Evolutionary conservation across 176 grass and related monocot species (phyloP), one percentile per base, ranked within the genome.

Genomic region (Triticum timopheevii): DNA sequence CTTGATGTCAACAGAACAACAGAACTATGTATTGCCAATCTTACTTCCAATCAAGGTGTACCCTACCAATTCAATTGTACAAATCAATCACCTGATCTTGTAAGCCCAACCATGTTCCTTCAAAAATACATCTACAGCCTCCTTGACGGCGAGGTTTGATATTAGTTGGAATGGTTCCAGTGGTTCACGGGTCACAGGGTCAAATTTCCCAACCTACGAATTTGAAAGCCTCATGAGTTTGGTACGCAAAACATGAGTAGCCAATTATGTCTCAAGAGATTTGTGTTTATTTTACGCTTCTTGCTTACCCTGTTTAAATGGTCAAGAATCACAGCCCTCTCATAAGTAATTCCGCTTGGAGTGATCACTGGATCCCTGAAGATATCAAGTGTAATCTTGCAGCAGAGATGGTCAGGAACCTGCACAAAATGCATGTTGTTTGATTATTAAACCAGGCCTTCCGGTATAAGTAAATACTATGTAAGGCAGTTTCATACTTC

Each of bases 301-400:
- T 42, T 33, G 22, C 34, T 82, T 86, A 98, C 94, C 92, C 58
- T 96, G 13, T 94, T 80, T 75, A 98, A 87, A 94, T 98, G 97
- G 15, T 92, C 80, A 82, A 98, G 90, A 90, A 98, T 69, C 61
- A 88, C 87, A 45, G 90, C 88, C 65, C 89, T 92, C 84, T 98
- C 94, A 61, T 98, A 98, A 44, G 97, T 96, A 68, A 98, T 66
- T 82, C 96, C 96, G 8, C 91, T 94, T 80, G 93, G 96, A 45
- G 93, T 92, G 80, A 96, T 93, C 71, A 98, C 97, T 36, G 97
- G 97, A 71, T 98, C 97, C 62, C 90, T 83, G 61, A 91, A 93
- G 79, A 98, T 77, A 62, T 98, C 90, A 34, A 96, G 93, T 50
- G 94, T 98, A 79, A 98, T 96, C 85, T 98, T 98, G 90, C 97